Conservation (phyloP, 164 flowering plant species). For the Echeveria elegans region DNA sequence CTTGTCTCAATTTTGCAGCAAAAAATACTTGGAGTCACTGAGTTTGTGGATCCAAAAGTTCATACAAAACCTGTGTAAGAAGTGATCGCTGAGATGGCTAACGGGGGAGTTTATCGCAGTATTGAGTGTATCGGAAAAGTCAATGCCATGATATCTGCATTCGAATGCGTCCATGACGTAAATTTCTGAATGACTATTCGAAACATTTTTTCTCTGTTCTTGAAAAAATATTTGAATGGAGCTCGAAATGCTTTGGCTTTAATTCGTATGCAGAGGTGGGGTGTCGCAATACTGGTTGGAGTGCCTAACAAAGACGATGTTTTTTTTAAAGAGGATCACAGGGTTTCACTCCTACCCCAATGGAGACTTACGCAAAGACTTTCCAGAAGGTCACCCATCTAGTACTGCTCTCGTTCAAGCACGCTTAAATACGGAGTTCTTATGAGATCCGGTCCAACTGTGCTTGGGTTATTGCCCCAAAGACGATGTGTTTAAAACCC, state of each 20-base stretch:
- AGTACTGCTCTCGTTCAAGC: no score
- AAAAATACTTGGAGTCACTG: constrained; percentile 48
- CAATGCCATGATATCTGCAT: constrained; percentile 48
- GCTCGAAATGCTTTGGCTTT: background rate
- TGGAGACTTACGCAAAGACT: no score
- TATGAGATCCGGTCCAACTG: no score
- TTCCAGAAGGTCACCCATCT: no score
- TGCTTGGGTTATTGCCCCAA: no score
- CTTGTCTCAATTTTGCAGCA: constrained; percentile 19
- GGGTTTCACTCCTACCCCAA: no score
- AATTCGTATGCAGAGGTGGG: constrained; percentile 50
- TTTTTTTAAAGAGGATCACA: no score
- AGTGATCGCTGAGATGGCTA: constrained; percentile 52
- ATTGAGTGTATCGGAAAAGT: constrained; percentile 44
- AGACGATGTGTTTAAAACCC: constrained; percentile 56
- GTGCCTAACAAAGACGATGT: constrained; percentile 50
- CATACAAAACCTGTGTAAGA: constrained; percentile 44
- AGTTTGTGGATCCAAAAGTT: constrained; percentile 46
- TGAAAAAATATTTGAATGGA: background rate
- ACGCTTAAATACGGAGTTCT: no score
- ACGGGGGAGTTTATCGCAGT: constrained; percentile 48
- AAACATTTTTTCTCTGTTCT: background rate
- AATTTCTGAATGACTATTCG: background rate
- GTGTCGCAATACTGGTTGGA: constrained; percentile 63
- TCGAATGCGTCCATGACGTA: constrained; percentile 48